Evolutionary conservation across 2,329 filamentous ascomycete species (phyloP).

Genomic region (Colletotrichum plurivorum): DNA sequence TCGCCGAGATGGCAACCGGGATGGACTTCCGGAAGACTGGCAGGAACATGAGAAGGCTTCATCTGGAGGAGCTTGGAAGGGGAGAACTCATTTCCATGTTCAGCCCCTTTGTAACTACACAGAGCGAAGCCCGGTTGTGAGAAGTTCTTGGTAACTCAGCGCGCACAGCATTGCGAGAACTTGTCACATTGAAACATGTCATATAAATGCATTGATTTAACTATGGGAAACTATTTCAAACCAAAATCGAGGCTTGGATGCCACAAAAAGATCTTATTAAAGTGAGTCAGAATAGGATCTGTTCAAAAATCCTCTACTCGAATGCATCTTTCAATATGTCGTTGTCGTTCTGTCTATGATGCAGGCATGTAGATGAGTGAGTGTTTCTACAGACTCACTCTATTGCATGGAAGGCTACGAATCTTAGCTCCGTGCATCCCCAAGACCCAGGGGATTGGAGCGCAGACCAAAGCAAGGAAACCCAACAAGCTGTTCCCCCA

Average conservation of each 20-base stretch:
- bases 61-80: constrained; percentile 5
- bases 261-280: no score
- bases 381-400: neutral
- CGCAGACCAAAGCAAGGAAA: constrained; percentile 60
- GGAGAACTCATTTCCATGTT: constrained; percentile 3
- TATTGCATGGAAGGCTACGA: constrained; percentile 14
- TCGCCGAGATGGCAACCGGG: constrained; percentile 25
- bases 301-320: no score
- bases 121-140: constrained; percentile 13
- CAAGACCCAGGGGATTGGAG: constrained; percentile 46
- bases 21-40: constrained; percentile 11
- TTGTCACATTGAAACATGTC: no score
- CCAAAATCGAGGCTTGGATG: no score
- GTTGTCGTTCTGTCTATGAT: no score
- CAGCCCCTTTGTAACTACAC: neutral
- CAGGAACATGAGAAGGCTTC: constrained; percentile 17
- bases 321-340: no score
- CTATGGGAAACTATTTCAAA: no score
- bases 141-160: neutral
- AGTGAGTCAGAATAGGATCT: no score
- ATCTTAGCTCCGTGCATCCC: constrained; percentile 39
- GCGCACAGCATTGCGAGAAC: neutral
- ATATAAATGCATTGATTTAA: no score
- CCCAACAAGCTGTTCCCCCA: constrained; percentile 43
- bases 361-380: no score